These are phyloP conservation scores for Pouteria campechiana DNA, from an alignment of 179 eudicot species.

Conservation along the genomic window DNA sequence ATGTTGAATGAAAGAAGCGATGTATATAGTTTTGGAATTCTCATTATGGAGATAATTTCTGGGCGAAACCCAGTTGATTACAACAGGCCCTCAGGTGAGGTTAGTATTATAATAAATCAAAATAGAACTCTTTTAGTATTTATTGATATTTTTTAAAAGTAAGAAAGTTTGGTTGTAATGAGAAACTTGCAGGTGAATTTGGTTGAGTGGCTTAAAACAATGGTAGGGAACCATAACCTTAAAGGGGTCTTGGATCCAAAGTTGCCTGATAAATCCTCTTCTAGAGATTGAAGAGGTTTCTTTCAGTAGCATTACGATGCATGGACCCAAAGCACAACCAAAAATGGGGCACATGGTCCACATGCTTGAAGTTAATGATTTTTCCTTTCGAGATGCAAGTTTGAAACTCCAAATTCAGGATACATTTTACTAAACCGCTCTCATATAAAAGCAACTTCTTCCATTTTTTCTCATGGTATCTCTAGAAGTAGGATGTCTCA, in stretches of 20 bases:
- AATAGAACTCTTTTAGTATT: background rate
- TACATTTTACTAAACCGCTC: too few relatives aligned
- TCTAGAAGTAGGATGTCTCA: too few relatives aligned
- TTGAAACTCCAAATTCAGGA: too few relatives aligned
- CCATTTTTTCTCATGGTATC: too few relatives aligned
- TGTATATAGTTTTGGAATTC: conserved; percentile 56
- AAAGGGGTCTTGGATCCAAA: conserved; percentile 67
- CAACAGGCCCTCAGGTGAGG: conserved; percentile 61
- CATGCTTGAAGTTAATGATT: conserved; percentile 68
- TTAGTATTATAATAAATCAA: conserved; percentile 1
- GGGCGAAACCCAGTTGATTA: conserved; percentile 68
- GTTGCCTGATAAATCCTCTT: conserved; percentile 46
- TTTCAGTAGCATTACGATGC: conserved; percentile 50
- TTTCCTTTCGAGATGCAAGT: conserved; percentile 53
- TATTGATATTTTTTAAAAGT: background rate
- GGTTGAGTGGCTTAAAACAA: conserved; percentile 55
- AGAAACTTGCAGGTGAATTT: conserved; percentile 40
- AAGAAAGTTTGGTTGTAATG: too few relatives aligned
- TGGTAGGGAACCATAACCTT: conserved; percentile 49
- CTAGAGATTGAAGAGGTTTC: conserved; percentile 53
- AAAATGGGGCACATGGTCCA: conserved; percentile 72
- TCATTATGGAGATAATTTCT: conserved; percentile 60
- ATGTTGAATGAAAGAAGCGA: conserved; percentile 72
- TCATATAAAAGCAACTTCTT: too few relatives aligned
- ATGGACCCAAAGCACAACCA: conserved; percentile 64